phyloP scores from a whole-genome alignment of 768 basidiomycete genomes.

The Suillus alpinus region DNA sequence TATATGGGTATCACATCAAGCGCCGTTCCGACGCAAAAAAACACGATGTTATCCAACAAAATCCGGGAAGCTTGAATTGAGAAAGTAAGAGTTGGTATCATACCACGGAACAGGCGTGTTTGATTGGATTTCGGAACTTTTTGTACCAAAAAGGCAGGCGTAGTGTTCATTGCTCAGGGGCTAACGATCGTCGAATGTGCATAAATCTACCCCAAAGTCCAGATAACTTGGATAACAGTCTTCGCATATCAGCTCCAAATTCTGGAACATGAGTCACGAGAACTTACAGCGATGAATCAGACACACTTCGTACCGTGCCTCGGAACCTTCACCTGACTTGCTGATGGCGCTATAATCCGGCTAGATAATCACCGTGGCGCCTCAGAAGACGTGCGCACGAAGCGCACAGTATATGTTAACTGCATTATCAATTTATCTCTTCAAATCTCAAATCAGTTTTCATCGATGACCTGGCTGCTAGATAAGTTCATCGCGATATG shows the following conservation, averaged over 20 bases:
- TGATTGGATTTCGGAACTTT: background rate
- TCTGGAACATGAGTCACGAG: background rate
- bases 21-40: background rate
- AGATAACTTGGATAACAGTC: background rate
- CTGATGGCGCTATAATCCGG: background rate
- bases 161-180: conserved; percentile 1
- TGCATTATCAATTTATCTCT: background rate
- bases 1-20: background rate
- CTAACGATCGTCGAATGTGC: background rate
- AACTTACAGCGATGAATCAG: background rate
- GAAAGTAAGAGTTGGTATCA: too few relatives aligned
- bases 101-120: background rate
- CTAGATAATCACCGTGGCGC: conserved; percentile 1
- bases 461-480: background rate
- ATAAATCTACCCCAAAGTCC: background rate
- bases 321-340: background rate
- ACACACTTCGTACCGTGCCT: background rate
- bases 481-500: background rate
- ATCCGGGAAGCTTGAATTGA: background rate
- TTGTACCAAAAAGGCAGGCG: conserved; percentile 1
- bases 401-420: background rate
- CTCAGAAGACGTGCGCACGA: conserved; percentile 1
- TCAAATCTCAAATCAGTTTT: background rate
- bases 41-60: background rate
- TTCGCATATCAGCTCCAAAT: background rate